phyloP scores from a whole-genome alignment of 2,329 filamentous ascomycete species.

The Aspergillus nomiae region DNA sequence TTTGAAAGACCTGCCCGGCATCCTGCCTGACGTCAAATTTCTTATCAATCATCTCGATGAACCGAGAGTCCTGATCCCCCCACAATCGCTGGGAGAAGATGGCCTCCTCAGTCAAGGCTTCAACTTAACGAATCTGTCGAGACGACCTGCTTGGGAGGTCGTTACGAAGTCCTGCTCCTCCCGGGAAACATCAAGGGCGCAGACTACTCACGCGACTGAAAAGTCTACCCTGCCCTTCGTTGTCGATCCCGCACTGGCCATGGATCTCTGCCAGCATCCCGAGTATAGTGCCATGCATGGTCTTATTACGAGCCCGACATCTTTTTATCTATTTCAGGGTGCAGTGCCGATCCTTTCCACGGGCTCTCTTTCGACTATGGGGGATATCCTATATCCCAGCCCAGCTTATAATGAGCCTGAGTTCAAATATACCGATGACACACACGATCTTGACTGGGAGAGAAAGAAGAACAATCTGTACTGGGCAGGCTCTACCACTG shows the following conservation, averaged over 20 bases:
- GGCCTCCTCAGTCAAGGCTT: not conserved
- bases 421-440: slow-evolving; percentile 43
- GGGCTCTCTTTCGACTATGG: slow-evolving; percentile 23
- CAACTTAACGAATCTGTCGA: not conserved
- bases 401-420: slow-evolving; percentile 49
- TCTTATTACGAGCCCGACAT: slow-evolving; percentile 11
- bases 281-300: slow-evolving; percentile 15
- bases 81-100: not conserved
- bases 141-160: slow-evolving; percentile 7
- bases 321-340: slow-evolving; percentile 21
- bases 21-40: slow-evolving; percentile 12
- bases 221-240: slow-evolving; percentile 12
- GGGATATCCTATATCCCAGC: slow-evolving; percentile 56
- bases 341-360: slow-evolving; percentile 26
- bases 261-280: slow-evolving; percentile 13
- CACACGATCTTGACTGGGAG: slow-evolving; percentile 51
- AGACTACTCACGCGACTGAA: not conserved
- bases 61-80: slow-evolving; percentile 10
- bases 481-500: slow-evolving; percentile 61
- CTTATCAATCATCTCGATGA: slow-evolving; percentile 19
- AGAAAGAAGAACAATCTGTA: slow-evolving; percentile 56
- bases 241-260: not conserved
- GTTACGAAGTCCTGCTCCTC: slow-evolving; percentile 9
- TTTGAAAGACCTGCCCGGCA: not conserved
- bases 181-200: not conserved